A percentile compares a stretch with the other conserved stretches of the same genome.
These are phyloP conservation scores for Jamesozyma lodderae DNA, from an alignment of 805 yeast genomes.

Conservation along the genomic window DNA sequence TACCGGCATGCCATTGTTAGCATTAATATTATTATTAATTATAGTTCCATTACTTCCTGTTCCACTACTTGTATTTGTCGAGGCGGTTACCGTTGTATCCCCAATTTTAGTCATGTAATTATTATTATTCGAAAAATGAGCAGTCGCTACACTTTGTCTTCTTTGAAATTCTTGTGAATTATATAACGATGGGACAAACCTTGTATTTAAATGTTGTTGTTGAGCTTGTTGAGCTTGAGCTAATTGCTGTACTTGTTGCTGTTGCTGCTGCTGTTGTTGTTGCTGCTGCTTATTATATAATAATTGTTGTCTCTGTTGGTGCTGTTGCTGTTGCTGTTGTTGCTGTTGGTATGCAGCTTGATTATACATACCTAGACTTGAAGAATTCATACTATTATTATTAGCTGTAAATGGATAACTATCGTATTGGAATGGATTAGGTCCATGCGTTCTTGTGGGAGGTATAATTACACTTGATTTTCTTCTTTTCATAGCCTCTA, in stretches of 20 bases:
- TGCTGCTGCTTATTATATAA: constrained; percentile 1
- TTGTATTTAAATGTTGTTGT: constrained; percentile 13
- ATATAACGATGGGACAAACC: constrained; percentile 16
- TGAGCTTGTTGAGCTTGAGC: constrained; percentile 9
- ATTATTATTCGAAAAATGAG: constrained; percentile 4
- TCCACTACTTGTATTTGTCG: constrained; percentile 3
- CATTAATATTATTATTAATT: not conserved
- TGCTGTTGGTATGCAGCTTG: not conserved
- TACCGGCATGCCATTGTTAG: not conserved
- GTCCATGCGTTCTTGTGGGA: constrained; percentile 39
- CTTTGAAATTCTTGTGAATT: constrained; percentile 27
- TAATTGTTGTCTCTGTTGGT: constrained; percentile 5
- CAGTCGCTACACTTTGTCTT: constrained; percentile 33
- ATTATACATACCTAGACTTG: not conserved
- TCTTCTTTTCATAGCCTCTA: constrained; percentile 19
- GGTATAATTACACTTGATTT: constrained; percentile 33
- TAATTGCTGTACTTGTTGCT: constrained; percentile 1
- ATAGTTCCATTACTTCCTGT: constrained; percentile 3
- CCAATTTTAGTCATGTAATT: not conserved
- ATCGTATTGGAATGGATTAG: constrained; percentile 32
- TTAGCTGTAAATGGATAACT: constrained; percentile 9
- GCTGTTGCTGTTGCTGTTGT: constrained; percentile 6
- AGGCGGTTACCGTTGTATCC: not conserved
- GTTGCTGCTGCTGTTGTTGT: constrained; percentile 4
- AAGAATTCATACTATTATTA: not conserved